A percentile compares a stretch with the other conserved stretches of the same genome.
These are phyloP conservation scores for Penicillium sp. DNA, from an alignment of 2,329 filamentous ascomycete genomes.

Conservation along the genomic window DNA sequence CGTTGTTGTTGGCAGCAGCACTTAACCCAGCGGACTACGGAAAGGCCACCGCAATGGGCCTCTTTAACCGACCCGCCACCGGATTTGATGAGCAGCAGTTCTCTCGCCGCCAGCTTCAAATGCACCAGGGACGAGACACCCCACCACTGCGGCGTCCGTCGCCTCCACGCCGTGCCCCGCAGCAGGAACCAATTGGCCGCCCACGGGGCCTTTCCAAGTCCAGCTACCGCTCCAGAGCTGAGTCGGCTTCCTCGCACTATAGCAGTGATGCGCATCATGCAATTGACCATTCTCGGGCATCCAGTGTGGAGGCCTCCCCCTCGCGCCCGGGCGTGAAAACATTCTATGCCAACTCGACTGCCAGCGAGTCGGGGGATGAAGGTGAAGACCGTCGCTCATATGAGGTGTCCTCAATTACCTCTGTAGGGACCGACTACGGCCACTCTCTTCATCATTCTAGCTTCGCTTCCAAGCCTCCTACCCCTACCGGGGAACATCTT, in stretches of 20 bases:
- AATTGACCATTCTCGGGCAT: constrained; percentile 23
- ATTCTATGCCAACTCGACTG: constrained; percentile 38
- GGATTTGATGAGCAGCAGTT: constrained; percentile 84
- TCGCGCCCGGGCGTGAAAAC: constrained; percentile 24
- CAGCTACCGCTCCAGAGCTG: constrained; percentile 38
- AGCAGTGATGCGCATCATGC: constrained; percentile 30
- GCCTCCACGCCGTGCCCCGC: constrained; percentile 24
- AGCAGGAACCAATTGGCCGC: constrained; percentile 26
- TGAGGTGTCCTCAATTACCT: constrained; percentile 23
- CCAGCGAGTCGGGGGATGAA: constrained; percentile 42
- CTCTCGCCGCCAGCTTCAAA: constrained; percentile 73
- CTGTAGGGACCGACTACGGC: constrained; percentile 33
- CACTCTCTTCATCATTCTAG: constrained; percentile 39
- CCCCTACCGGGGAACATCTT: constrained; percentile 29
- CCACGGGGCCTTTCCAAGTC: constrained; percentile 37
- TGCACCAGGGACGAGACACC: constrained; percentile 71
- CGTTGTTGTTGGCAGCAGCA: constrained; percentile 59
- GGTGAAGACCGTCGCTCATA: constrained; percentile 28
- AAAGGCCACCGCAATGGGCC: constrained; percentile 72
- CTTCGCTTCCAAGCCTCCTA: constrained; percentile 32
- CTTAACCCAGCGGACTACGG: constrained; percentile 74
- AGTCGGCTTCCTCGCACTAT: constrained; percentile 40
- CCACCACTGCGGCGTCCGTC: constrained; percentile 45
- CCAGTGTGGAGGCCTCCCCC: constrained; percentile 34
- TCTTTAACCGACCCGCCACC: constrained; percentile 69